Conservation (phyloP, 495 filamentous ascomycete species). For the Hyaloscypha bicolor region DNA sequence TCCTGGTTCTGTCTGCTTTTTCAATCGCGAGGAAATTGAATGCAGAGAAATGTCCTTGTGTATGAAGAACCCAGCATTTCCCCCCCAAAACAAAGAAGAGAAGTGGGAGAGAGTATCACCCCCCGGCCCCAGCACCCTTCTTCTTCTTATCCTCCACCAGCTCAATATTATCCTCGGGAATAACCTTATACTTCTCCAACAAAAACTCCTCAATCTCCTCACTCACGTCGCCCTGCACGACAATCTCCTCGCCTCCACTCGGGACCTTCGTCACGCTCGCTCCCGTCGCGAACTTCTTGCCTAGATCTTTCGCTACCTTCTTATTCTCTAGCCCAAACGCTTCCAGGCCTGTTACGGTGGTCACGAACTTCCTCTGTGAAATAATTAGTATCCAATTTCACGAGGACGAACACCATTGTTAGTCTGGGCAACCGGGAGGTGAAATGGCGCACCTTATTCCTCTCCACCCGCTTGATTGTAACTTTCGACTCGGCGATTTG, state of each 20-base stretch:
- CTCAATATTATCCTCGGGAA: slow-evolving; percentile 94
- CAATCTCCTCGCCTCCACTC: slow-evolving; percentile 90
- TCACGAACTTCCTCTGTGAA: slow-evolving; percentile 79
- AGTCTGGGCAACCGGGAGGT: too few species aligned
- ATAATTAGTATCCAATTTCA: too few species aligned
- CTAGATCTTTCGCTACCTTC: slow-evolving; percentile 86
- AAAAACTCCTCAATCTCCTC: slow-evolving; percentile 93
- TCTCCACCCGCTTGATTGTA: slow-evolving; percentile 92
- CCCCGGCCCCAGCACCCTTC: slow-evolving; percentile 59
- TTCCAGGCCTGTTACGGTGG: slow-evolving; percentile 85
- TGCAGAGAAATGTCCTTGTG: not conserved
- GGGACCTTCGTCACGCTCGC: slow-evolving; percentile 87
- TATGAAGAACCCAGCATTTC: not conserved
- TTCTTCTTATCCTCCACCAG: slow-evolving; percentile 93
- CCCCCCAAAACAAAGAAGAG: too few species aligned
- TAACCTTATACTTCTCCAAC: slow-evolving; percentile 75
- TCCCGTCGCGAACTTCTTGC: slow-evolving; percentile 93
- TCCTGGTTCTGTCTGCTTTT: not conserved
- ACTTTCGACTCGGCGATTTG: slow-evolving; percentile 78
- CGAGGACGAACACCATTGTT: too few species aligned
- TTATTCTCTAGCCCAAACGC: slow-evolving; percentile 91
- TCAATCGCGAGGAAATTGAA: not conserved
- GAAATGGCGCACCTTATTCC: slow-evolving; percentile 63
- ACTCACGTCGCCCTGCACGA: slow-evolving; percentile 95
- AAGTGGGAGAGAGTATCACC: not conserved